phyloP scores from a whole-genome alignment of 352 stramenopile genomes.

The Phytopythium cucurbitacearum region DNA sequence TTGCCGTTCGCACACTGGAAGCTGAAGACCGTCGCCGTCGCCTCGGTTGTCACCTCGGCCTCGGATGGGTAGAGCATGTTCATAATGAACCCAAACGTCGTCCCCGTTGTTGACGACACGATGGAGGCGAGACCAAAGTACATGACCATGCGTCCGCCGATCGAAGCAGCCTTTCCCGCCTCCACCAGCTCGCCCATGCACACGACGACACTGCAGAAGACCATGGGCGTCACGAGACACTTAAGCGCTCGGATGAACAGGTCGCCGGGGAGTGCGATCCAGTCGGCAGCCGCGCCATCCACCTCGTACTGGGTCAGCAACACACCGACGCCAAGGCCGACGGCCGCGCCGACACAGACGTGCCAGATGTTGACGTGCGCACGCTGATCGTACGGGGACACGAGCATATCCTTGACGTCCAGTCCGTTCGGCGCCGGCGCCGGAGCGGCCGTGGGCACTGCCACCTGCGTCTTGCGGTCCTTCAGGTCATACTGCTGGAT shows the following conservation, averaged over 20 bases:
- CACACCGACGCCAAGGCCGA: conserved; percentile 40
- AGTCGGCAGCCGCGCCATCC: conserved; percentile 23
- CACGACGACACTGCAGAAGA: conserved; percentile 62
- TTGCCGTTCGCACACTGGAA: conserved; percentile 42
- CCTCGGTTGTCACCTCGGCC: conserved; percentile 17
- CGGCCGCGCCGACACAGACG: conserved; percentile 30
- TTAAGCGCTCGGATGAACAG: conserved; percentile 64
- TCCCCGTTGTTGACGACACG: conserved; percentile 40
- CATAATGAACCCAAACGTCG: conserved; percentile 42
- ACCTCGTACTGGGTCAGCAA: conserved; percentile 41
- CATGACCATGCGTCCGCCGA: conserved; percentile 42
- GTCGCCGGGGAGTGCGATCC: conserved; percentile 52
- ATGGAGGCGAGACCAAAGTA: conserved; percentile 41
- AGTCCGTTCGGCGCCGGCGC: conserved; percentile 17
- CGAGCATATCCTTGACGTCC: conserved; percentile 44
- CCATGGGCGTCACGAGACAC: conserved; percentile 64
- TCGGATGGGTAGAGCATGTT: conserved; percentile 22
- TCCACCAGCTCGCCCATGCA: conserved; percentile 57
- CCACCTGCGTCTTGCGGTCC: conserved; percentile 8
- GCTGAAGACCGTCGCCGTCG: conserved; percentile 13
- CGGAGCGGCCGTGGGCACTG: neutral
- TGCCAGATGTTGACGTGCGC: conserved; percentile 40
- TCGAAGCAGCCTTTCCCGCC: conserved; percentile 43
- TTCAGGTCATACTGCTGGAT: conserved; percentile 27
- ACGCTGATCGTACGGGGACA: conserved; percentile 37